Percentiles rank a stretch among this genome's conserved stretches.
These are phyloP conservation scores for Suhomyces wounanorum DNA, from an alignment of 1,139 yeast genomes.

Conservation along the genomic window DNA sequence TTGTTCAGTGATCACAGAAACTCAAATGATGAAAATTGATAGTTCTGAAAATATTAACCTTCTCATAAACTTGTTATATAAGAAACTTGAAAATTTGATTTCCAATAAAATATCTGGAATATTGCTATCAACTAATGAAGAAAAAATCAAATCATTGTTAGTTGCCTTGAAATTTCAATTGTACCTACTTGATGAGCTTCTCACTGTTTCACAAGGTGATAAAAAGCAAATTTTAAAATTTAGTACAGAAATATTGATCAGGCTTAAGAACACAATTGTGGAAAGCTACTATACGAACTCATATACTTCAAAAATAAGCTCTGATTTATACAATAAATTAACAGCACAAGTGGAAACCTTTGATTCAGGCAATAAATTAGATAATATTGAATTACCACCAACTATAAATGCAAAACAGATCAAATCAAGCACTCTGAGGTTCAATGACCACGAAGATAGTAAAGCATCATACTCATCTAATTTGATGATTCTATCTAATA, in stretches of 20 bases:
- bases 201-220: conserved; percentile 13
- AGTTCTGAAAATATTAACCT: conserved; percentile 8
- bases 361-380: conserved; percentile 28
- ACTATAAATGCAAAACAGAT: conserved; percentile 38
- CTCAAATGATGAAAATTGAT: neutral
- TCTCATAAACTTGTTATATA: conserved; percentile 14
- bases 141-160: conserved; percentile 30
- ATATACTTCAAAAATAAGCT: neutral
- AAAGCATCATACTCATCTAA: conserved; percentile 20
- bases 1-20: neutral
- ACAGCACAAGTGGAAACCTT: neutral
- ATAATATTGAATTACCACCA: conserved; percentile 43
- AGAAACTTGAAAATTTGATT: conserved; percentile 30
- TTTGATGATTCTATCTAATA: conserved; percentile 22
- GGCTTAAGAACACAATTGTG: conserved; percentile 21
- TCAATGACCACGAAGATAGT: neutral
- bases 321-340: conserved; percentile 1
- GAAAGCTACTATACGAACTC: conserved; percentile 19
- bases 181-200: conserved; percentile 22
- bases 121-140: conserved; percentile 36
- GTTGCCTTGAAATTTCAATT: conserved; percentile 35
- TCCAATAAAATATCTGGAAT: conserved; percentile 26
- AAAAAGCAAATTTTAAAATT: conserved; percentile 12
- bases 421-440: conserved; percentile 16
- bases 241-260: conserved; percentile 16